A percentile compares a stretch with the other conserved stretches of the same genome.
These are phyloP conservation scores for Diutina mesorugosa DNA, from an alignment of 1,139 yeast species.

Conservation along the genomic window DNA sequence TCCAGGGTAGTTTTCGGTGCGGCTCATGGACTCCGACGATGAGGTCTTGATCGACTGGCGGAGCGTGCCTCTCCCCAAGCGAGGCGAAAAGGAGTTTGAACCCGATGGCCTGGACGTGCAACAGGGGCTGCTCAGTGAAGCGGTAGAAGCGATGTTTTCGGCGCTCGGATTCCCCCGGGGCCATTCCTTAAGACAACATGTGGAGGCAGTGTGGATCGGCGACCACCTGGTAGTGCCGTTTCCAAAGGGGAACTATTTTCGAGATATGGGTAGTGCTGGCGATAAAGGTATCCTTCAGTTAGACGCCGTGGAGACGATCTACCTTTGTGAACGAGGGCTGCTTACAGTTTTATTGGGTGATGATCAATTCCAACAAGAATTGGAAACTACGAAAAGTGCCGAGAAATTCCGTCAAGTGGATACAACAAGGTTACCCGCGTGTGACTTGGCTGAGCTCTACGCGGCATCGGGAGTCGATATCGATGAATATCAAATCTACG, in stretches of 20 bases:
- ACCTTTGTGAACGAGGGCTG: conserved; percentile 76
- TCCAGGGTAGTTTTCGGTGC: background rate
- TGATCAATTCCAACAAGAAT: conserved; percentile 5
- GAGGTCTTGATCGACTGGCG: conserved; percentile 71
- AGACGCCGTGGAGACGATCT: conserved; percentile 56
- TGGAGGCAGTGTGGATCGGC: conserved; percentile 35
- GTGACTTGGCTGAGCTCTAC: conserved; percentile 41
- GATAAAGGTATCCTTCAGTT: conserved; percentile 21
- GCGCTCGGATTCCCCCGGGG: conserved; percentile 53
- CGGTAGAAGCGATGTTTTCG: conserved; percentile 60
- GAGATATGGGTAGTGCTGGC: conserved; percentile 55
- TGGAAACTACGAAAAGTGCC: conserved; percentile 9
- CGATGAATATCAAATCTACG: conserved; percentile 57
- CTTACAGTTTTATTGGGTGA: conserved; percentile 37
- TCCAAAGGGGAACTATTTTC: conserved; percentile 63
- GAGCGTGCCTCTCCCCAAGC: conserved; percentile 17
- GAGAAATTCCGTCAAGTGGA: conserved; percentile 14
- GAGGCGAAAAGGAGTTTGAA: conserved; percentile 82
- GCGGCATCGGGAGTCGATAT: conserved; percentile 14
- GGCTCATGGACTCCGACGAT: conserved; percentile 15
- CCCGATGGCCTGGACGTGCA: conserved; percentile 72
- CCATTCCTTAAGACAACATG: conserved; percentile 35
- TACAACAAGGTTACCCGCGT: conserved; percentile 50
- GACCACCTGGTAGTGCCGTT: conserved; percentile 31
- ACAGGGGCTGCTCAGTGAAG: conserved; percentile 31